Percentiles rank a stretch among this genome's conserved stretches.
phyloP scores from a whole-genome alignment of 2,329 filamentous ascomycete species.

The Plectosphaerella plurivora region DNA sequence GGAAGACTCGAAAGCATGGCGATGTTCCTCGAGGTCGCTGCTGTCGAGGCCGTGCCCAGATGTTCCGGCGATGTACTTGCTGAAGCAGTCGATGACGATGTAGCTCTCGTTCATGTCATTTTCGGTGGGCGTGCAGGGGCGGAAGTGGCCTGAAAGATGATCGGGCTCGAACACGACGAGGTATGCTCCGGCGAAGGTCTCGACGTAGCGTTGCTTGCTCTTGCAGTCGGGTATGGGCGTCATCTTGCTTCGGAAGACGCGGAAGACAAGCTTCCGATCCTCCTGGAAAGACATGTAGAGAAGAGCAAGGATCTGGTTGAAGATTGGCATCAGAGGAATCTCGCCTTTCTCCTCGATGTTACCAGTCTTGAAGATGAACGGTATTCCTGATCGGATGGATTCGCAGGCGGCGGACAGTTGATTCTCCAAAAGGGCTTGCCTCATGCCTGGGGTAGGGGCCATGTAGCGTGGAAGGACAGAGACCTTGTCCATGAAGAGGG shows the following conservation, averaged over 20 bases:
- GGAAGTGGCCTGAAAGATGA: background rate
- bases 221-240: background rate
- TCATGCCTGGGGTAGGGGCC: background rate
- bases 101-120: background rate
- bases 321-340: background rate
- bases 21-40: background rate
- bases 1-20: background rate
- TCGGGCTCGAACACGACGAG: background rate
- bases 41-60: background rate
- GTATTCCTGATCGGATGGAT: background rate
- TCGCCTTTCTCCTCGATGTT: background rate
- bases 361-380: background rate
- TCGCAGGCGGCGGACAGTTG: background rate
- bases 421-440: background rate
- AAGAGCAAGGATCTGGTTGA: background rate
- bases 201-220: background rate
- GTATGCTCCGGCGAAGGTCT: background rate
- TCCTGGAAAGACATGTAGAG: background rate
- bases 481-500: background rate
- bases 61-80: background rate
- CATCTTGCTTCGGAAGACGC: background rate
- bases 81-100: background rate
- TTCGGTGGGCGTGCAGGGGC: background rate
- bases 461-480: background rate
- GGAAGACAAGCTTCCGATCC: background rate